Conservation (phyloP, 1,284 basidiomycete genomes). For the Quambalaria eucalypti region DNA sequence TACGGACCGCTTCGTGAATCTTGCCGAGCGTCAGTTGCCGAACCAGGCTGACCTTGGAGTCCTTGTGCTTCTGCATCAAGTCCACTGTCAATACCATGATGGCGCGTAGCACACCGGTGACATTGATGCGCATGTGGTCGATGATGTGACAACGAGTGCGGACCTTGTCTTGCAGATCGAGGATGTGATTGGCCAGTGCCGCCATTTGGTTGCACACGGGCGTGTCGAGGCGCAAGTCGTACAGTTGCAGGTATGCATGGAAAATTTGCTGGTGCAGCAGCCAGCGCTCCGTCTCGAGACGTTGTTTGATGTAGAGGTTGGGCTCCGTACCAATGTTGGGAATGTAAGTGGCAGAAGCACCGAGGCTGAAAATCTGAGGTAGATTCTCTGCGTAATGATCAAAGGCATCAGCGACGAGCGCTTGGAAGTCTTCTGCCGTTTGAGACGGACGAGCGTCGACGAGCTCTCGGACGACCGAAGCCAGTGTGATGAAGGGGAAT, state of each 20-base stretch:
- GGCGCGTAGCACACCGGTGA: background rate
- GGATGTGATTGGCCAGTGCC: background rate
- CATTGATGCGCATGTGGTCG: background rate
- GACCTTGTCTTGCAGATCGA: background rate
- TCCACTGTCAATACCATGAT: background rate
- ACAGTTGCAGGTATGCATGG: background rate
- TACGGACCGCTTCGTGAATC: background rate
- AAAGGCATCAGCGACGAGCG: background rate
- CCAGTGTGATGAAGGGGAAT: background rate
- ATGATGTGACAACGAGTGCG: background rate
- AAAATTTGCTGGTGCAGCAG: constrained; percentile 1
- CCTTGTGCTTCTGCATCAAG: background rate
- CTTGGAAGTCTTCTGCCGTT: background rate
- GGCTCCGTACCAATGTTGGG: background rate
- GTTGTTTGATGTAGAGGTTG: background rate
- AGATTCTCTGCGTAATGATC: background rate
- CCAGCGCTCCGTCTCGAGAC: background rate
- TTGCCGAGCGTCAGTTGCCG: background rate
- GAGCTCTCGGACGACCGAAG: background rate
- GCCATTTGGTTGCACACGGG: background rate
- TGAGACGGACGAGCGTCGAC: background rate
- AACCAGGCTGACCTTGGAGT: background rate
- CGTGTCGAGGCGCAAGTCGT: background rate
- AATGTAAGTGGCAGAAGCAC: background rate
- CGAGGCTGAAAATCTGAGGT: background rate